These are phyloP conservation scores for Lomentospora prolificans DNA, from an alignment of 2,329 filamentous ascomycete genomes.

Conservation along the genomic window DNA sequence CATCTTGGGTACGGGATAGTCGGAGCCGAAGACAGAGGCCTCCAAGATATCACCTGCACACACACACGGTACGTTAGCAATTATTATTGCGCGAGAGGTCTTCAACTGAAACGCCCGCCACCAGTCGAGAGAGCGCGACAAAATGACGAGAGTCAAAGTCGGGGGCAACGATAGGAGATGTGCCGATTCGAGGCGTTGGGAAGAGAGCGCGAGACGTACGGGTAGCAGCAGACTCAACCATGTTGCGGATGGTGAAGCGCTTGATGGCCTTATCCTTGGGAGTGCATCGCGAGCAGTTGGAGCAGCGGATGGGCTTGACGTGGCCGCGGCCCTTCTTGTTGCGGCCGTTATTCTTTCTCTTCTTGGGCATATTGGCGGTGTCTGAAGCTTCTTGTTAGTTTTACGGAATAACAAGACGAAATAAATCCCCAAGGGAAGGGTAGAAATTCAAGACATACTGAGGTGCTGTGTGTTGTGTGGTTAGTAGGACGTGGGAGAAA, in stretches of 20 bases:
- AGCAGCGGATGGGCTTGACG: slow-evolving; percentile 93
- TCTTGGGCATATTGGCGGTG: slow-evolving; percentile 61
- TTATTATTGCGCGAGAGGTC: too few relatives aligned
- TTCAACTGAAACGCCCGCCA: too few relatives aligned
- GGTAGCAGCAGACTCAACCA: slow-evolving; percentile 99
- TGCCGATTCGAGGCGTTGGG: not conserved
- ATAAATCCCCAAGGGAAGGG: not conserved
- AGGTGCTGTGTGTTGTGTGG: slow-evolving; percentile 11
- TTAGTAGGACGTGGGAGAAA: slow-evolving; percentile 17
- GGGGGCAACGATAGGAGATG: too few relatives aligned
- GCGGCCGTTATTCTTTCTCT: slow-evolving; percentile 74
- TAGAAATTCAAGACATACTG: slow-evolving; percentile 3
- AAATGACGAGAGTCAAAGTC: too few relatives aligned
- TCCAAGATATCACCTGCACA: slow-evolving; percentile 95
- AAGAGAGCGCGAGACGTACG: slow-evolving; percentile 54
- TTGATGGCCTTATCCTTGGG: slow-evolving; percentile 99
- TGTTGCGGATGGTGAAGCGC: slow-evolving; percentile 99
- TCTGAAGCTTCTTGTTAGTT: slow-evolving; percentile 29
- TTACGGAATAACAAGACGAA: slow-evolving; percentile 16
- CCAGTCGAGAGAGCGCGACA: not conserved
- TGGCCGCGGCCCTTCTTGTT: slow-evolving; percentile 99
- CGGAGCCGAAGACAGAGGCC: slow-evolving; percentile 86
- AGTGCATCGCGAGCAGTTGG: slow-evolving; percentile 70
- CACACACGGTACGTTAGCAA: not conserved
- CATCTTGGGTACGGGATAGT: slow-evolving; percentile 99